A percentile compares a stretch with the other conserved stretches of the same genome.
Conservation (phyloP, 305 asterid species). For the Plantago coronopus region DNA sequence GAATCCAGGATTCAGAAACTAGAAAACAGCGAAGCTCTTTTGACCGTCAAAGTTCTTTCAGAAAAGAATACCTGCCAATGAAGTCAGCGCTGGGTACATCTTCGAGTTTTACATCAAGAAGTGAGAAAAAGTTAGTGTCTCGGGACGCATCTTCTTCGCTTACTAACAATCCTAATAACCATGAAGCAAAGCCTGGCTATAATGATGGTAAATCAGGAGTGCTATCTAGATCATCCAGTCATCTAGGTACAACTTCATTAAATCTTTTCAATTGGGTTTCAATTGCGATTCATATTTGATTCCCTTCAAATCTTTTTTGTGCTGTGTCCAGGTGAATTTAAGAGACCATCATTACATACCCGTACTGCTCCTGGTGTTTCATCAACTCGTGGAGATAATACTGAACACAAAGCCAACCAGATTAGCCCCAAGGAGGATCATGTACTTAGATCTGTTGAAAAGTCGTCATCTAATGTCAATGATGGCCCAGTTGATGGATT, state of each 20-base stretch:
- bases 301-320: conserved; percentile 19
- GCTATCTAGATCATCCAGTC: conserved; percentile 53
- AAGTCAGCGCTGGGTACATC: conserved; percentile 34
- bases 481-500: conserved; percentile 49
- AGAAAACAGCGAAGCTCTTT: conserved; percentile 49
- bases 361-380: conserved; percentile 35
- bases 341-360: conserved; percentile 44
- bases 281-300: neutral
- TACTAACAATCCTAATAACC: conserved; percentile 31
- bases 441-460: conserved; percentile 36
- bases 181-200: conserved; percentile 42
- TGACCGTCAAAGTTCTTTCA: conserved; percentile 65
- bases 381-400: conserved; percentile 36
- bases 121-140: conserved; percentile 42
- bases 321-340: conserved; percentile 54
- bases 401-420: conserved; percentile 43
- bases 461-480: conserved; percentile 33
- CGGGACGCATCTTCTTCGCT: conserved; percentile 42
- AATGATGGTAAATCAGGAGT: conserved; percentile 45
- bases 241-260: conserved; percentile 41
- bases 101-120: conserved; percentile 40
- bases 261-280: conserved; percentile 22
- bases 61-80: conserved; percentile 40
- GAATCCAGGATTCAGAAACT: conserved; percentile 46
- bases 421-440: conserved; percentile 42